phyloP scores from a whole-genome alignment of 2,329 filamentous ascomycete species.

The Paecilomyces dactylethromorphus region DNA sequence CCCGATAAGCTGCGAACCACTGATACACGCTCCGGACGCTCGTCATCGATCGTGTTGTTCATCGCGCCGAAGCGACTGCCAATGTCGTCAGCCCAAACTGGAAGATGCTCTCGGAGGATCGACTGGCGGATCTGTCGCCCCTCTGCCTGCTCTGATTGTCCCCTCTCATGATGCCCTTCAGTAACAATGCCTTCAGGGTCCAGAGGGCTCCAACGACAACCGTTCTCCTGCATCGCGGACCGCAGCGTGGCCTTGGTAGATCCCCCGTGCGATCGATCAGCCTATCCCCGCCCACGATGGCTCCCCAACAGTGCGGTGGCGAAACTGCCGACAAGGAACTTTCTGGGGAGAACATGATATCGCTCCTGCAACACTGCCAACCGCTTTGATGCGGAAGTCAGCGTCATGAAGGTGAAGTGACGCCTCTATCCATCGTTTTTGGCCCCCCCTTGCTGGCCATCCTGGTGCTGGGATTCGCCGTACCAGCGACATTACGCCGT shows the following conservation, averaged over 20 bases:
- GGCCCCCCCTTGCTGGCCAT: not conserved
- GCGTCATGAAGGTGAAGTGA: not conserved
- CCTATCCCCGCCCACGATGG: not conserved
- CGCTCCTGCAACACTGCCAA: not conserved
- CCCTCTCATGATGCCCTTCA: not conserved
- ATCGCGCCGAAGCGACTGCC: not conserved
- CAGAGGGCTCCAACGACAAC: not conserved
- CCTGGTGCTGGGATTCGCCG: not conserved
- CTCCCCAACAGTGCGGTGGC: not conserved
- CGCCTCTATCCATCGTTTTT: not conserved
- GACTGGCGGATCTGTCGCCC: not conserved
- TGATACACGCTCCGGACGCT: not conserved
- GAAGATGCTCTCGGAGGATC: not conserved
- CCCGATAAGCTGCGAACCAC: not conserved
- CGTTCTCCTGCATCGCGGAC: not conserved
- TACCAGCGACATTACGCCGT: not conserved
- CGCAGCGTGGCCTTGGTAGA: not conserved
- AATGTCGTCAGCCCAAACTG: not conserved
- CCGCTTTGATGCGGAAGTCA: not conserved
- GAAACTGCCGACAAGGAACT: not conserved
- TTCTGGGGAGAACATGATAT: not conserved
- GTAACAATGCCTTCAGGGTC: not conserved
- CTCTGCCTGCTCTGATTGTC: not conserved
- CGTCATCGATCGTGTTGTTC: not conserved
- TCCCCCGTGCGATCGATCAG: not conserved